Percentiles rank a stretch among this genome's conserved stretches.
Conservation (phyloP, 1,284 basidiomycete species). For the Cutaneotrichosporon sp. region DNA sequence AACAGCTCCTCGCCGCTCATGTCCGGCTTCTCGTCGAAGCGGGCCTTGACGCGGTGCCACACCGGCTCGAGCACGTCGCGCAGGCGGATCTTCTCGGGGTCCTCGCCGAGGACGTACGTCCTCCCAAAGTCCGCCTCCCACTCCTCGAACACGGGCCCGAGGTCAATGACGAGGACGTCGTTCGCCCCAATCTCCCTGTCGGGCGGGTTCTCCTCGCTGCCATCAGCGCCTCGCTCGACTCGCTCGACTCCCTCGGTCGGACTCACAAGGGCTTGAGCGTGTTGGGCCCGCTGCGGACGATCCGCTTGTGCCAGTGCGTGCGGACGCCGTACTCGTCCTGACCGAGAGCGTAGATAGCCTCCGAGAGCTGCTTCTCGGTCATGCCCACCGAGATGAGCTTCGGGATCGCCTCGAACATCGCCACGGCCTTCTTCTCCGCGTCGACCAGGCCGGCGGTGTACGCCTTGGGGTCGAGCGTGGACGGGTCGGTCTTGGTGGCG, state of each 20-base stretch:
- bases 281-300: constrained; percentile 17
- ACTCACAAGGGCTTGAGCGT: constrained; percentile 5
- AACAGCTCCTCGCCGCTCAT: constrained; percentile 19
- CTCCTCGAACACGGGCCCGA: constrained; percentile 18
- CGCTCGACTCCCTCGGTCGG: too few species aligned
- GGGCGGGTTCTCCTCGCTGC: constrained; percentile 17
- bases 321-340: constrained; percentile 8
- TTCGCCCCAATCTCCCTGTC: constrained; percentile 13
- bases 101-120: constrained; percentile 18
- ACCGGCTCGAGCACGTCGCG: constrained; percentile 16
- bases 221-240: background rate
- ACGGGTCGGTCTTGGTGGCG: background rate
- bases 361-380: constrained; percentile 13
- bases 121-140: constrained; percentile 22
- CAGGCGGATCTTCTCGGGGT: constrained; percentile 10
- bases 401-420: constrained; percentile 17
- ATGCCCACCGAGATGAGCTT: constrained; percentile 13
- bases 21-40: constrained; percentile 9
- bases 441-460: constrained; percentile 12
- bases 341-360: constrained; percentile 18
- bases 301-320: constrained; percentile 21
- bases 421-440: constrained; percentile 11
- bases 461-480: constrained; percentile 5
- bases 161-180: constrained; percentile 20
- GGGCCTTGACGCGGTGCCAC: constrained; percentile 13